A percentile compares a stretch with the other conserved stretches of the same genome.
phyloP scores from a whole-genome alignment of 495 filamentous ascomycete species.

The Aspergillus steynii region DNA sequence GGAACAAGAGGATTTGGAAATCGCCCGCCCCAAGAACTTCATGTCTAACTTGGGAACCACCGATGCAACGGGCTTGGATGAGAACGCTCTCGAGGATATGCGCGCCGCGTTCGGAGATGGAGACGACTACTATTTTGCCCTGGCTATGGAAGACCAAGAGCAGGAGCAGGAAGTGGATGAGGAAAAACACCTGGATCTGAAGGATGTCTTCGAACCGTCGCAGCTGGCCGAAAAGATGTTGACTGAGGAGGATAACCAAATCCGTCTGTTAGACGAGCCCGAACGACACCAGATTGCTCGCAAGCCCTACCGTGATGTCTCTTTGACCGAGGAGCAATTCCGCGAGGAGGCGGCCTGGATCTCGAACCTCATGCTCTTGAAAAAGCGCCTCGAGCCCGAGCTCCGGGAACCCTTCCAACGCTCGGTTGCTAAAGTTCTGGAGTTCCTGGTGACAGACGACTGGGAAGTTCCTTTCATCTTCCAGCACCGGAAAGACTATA shows the following conservation, averaged over 20 bases:
- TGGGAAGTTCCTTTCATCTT: slow-evolving; percentile 97
- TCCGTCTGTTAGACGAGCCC: slow-evolving; percentile 82
- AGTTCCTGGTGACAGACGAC: slow-evolving; percentile 89
- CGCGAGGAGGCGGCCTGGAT: slow-evolving; percentile 92
- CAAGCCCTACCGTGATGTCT: slow-evolving; percentile 77
- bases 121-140: slow-evolving; percentile 90
- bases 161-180: slow-evolving; percentile 67
- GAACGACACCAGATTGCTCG: slow-evolving; percentile 92
- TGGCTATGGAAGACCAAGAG: slow-evolving; percentile 74
- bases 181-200: slow-evolving; percentile 80
- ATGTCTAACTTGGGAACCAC: slow-evolving; percentile 57
- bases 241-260: slow-evolving; percentile 91
- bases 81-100: slow-evolving; percentile 92
- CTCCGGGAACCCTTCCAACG: slow-evolving; percentile 80
- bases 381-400: slow-evolving; percentile 69
- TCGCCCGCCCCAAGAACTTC: slow-evolving; percentile 71
- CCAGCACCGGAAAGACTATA: slow-evolving; percentile 95
- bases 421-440: slow-evolving; percentile 87
- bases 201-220: slow-evolving; percentile 96
- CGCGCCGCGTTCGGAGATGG: slow-evolving; percentile 92
- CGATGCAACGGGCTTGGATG: slow-evolving; percentile 76
- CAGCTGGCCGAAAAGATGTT: slow-evolving; percentile 90
- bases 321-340: slow-evolving; percentile 75
- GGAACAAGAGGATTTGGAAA: slow-evolving; percentile 82
- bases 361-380: slow-evolving; percentile 79